Conservation (phyloP, 495 filamentous ascomycete species). For the Penicillium steckii region DNA sequence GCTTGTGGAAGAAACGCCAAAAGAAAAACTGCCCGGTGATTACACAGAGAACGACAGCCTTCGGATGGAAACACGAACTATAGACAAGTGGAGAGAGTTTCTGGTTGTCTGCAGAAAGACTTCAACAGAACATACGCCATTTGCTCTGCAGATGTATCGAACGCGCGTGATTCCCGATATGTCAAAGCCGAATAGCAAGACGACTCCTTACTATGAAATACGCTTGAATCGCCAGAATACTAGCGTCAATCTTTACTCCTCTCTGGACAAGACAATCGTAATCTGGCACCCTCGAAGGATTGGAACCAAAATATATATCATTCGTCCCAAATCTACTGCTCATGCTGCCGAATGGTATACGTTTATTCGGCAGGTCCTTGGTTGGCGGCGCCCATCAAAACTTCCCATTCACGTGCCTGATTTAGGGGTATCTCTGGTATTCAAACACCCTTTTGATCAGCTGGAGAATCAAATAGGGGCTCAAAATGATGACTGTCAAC, state of each 20-base stretch:
- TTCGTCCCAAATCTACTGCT: constrained; percentile 63
- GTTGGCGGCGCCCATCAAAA: constrained; percentile 54
- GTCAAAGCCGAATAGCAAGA: constrained; percentile 49
- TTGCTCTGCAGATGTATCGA: constrained; percentile 67
- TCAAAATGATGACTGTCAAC: constrained; percentile 32
- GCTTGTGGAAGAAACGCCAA: constrained; percentile 56
- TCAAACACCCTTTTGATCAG: constrained; percentile 62
- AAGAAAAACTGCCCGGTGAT: constrained; percentile 55
- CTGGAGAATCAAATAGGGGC: constrained; percentile 44
- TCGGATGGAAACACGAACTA: constrained; percentile 56
- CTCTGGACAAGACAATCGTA: constrained; percentile 70
- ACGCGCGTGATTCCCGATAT: constrained; percentile 66
- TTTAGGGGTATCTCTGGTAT: constrained; percentile 59
- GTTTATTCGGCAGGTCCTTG: constrained; percentile 61
- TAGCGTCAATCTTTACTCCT: constrained; percentile 67
- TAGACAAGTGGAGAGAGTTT: constrained; percentile 72
- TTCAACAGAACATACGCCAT: constrained; percentile 51
- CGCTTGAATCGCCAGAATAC: constrained; percentile 51
- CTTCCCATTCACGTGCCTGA: constrained; percentile 70
- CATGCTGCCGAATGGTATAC: constrained; percentile 75
- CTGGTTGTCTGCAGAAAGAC: constrained; percentile 67
- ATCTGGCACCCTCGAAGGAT: constrained; percentile 58
- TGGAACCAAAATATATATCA: constrained; percentile 65
- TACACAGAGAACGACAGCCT: constrained; percentile 67
- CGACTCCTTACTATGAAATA: constrained; percentile 56